Percentiles rank a stretch among this genome's conserved stretches.
Evolutionary conservation across 805 yeast species (phyloP).

Genomic region (Cyberlindnera bimundalis): DNA sequence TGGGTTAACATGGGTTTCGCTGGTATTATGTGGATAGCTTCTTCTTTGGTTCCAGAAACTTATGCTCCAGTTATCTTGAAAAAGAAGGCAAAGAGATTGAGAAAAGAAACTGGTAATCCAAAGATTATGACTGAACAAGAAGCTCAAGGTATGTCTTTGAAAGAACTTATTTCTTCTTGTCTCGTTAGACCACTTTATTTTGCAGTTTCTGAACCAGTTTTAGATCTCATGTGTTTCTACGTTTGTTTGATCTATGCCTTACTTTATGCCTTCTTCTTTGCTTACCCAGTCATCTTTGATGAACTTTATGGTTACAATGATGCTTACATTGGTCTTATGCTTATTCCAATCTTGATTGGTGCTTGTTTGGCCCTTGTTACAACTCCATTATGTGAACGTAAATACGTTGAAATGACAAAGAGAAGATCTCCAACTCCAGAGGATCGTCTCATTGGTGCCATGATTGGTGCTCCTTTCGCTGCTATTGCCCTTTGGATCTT

Average conservation of each 20-base stretch:
- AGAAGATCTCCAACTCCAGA: constrained; percentile 69
- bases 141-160: constrained; percentile 66
- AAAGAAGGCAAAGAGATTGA: constrained; percentile 57
- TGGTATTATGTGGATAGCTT: constrained; percentile 73
- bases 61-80: constrained; percentile 79
- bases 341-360: constrained; percentile 87
- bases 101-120: constrained; percentile 77
- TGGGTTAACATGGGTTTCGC: constrained; percentile 95
- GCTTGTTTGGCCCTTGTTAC: constrained; percentile 68
- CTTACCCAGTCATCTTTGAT: constrained; percentile 85
- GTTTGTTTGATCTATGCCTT: constrained; percentile 89
- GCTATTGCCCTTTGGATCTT: constrained; percentile 75
- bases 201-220: constrained; percentile 76
- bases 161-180: constrained; percentile 69
- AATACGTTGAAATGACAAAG: constrained; percentile 49
- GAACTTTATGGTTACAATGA: constrained; percentile 76
- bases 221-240: constrained; percentile 78
- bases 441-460: constrained; percentile 76
- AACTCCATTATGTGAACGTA: constrained; percentile 71
- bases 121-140: constrained; percentile 93
- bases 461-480: constrained; percentile 81
- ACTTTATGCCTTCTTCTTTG: constrained; percentile 90
- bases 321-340: constrained; percentile 79
- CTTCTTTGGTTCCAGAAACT: constrained; percentile 79
- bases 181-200: constrained; percentile 78